Evolutionary conservation across 805 yeast species (phyloP), one percentile per base, ranked within the genome.

Genomic region (Wickerhamomyces chaumierensis): DNA sequence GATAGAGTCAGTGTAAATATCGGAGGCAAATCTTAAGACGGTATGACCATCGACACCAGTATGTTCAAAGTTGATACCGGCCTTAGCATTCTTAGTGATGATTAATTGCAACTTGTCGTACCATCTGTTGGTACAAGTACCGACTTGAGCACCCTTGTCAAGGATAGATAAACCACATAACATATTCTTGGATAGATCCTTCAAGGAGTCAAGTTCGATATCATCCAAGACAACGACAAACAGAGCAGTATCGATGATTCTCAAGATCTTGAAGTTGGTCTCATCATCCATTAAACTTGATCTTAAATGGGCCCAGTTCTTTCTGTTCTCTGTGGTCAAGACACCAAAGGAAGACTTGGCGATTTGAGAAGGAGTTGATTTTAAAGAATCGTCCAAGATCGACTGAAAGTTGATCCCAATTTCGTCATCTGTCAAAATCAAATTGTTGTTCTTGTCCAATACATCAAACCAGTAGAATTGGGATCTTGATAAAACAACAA

Each of bases 41-140:
- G 96, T 87, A 58, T 87, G 96, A 40, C 96, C 96, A 60, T 87
- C 96, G 20, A 87, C 94, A 48, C 95, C 95, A 0, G 96, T 82
- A 54, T 87, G 92, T 53, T 87, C 96, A 55, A 87, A 87, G 58
- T 88, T 87, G 47, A 87, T 78, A 21, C 96, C 96, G 2, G 92
- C 95, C 58, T 83, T 82, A 18, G 94, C 94, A 58, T 87, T 85
- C 56, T 78, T 75, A 4, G 95, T 85, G 39, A 87, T 75, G 39
- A 87, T 87, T 47, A 87, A 69, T 59, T 87, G 96, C 46, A 87
- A 62, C 61, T 87, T 87, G 61, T 87, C 96, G 56, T 86, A 87
- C 96, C 95, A 87, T 56, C 96, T 67, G 60, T 87, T 87, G 27
- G 95, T 81, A 61, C 96, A 86, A 4, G 96, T 85, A 42, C 96